Evolutionary conservation across 305 asterid genomes (phyloP).

Genomic region (Andrographis paniculata): DNA sequence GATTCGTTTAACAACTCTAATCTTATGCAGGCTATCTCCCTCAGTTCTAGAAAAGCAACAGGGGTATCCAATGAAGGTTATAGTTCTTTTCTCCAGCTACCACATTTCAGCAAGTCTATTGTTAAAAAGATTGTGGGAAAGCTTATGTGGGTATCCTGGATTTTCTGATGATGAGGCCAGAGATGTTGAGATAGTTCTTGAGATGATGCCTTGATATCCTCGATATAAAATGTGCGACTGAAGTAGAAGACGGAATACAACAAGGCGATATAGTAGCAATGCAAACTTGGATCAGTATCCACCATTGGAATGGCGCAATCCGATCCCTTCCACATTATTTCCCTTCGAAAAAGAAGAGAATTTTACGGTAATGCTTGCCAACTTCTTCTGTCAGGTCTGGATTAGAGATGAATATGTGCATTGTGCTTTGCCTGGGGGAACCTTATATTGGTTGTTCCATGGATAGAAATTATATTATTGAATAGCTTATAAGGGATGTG

Average conservation of each 20-base stretch:
- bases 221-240: slow-evolving; percentile 86
- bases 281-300: slow-evolving; percentile 91
- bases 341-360: slow-evolving; percentile 82
- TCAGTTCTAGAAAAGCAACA: slow-evolving; percentile 76
- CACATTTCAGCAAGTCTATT: slow-evolving; percentile 83
- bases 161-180: slow-evolving; percentile 57
- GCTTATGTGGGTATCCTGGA: slow-evolving; percentile 68
- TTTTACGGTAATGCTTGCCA: slow-evolving; percentile 86
- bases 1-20: too few species aligned
- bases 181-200: slow-evolving; percentile 85
- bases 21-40: slow-evolving; percentile 82
- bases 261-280: slow-evolving; percentile 89
- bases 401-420: too few species aligned
- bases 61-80: slow-evolving; percentile 84
- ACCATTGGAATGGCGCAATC: slow-evolving; percentile 52
- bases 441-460: too few species aligned
- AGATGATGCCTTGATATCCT: slow-evolving; percentile 92
- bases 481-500: too few species aligned
- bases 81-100: slow-evolving; percentile 94
- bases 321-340: slow-evolving; percentile 87
- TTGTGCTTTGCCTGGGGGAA: too few species aligned
- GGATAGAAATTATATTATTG: too few species aligned
- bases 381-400: slow-evolving; percentile 86
- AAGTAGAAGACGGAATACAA: slow-evolving; percentile 96
- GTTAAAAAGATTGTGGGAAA: slow-evolving; percentile 86